Evolutionary conservation across 2,329 filamentous ascomycete genomes (phyloP), one percentile per base, ranked within the genome.

Genomic region (Davidsoniella virescens): DNA sequence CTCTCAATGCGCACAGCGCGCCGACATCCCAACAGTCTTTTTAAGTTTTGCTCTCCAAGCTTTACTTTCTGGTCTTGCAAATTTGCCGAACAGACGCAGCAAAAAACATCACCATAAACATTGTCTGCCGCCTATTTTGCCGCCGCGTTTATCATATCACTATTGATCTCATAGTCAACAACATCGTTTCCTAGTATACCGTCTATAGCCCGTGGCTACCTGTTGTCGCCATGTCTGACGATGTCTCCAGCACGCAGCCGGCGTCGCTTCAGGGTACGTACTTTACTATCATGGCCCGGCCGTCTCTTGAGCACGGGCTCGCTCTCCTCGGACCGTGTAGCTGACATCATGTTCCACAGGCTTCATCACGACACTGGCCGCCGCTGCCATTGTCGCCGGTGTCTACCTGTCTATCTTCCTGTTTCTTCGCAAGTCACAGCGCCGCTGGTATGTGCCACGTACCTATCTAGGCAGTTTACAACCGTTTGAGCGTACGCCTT

Each of bases 401-500:
- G 53, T 65, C 40, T 70, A 71, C 59, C 45, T 72, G 8, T 39
- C 57, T 42, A 59, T 71, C 56, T 73, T 73, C 61, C 55, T 72
- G 51, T 43, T 68, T 52, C 58, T 73, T 38, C 65, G 70, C 17
- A 66, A 59, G 57, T 70, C 62, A 54, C 63, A 71, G 48, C 62
- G 64, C 38, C 66, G 70, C 43, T 72, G 61, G 60, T 73, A 73
- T 62, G 70, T 69, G 3, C 70, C 70, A 2, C 63, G 70, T 57
- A 71, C 70, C 3, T 72, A 73, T 52, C 58, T 73, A 6, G 70
- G 70, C 43, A 70, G 62, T 53, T 55, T 73, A 38, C 64, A 64
- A 29, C 17, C 16, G 40, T 71, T 69, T 53, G 72, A 82, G 58
- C 75, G 78, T 49, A 73, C 76, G 10, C 76, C 75, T 14, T 58